Percentiles rank a stretch among this genome's conserved stretches.
Evolutionary conservation across 2,329 filamentous ascomycete species (phyloP).

Genomic region (Pseudogymnoascus destructans): DNA sequence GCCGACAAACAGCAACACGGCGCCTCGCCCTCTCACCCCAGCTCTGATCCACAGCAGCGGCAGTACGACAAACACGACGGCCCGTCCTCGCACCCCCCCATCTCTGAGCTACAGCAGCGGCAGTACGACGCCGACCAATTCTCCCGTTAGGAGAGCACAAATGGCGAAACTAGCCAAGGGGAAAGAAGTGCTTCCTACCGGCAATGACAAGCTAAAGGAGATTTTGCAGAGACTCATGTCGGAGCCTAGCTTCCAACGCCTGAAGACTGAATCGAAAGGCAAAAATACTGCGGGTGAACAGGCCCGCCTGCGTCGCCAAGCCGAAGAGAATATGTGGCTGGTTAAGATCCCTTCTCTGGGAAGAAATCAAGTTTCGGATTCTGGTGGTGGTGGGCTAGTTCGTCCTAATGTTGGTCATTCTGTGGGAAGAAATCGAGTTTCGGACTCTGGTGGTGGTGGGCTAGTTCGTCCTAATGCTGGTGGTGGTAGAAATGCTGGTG

Average conservation of each 20-base stretch:
- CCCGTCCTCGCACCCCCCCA: neutral
- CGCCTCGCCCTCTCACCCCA: neutral
- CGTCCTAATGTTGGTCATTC: too few species aligned
- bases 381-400: too few species aligned
- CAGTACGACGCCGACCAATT: neutral
- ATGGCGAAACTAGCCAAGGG: neutral
- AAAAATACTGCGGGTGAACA: too few species aligned
- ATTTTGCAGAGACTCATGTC: neutral
- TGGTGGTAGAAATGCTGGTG: neutral
- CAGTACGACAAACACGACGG: neutral
- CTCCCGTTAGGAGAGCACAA: neutral
- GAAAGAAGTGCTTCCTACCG: neutral
- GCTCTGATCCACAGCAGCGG: neutral
- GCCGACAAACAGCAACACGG: too few species aligned
- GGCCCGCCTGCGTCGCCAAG: too few species aligned
- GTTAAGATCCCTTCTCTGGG: too few species aligned
- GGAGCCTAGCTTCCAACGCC: too few species aligned
- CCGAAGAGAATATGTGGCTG: too few species aligned
- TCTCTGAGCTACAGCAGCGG: neutral
- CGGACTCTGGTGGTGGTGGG: neutral
- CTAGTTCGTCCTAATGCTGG: neutral
- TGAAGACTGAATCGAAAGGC: too few species aligned
- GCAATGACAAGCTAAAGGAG: neutral
- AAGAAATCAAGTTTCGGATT: too few species aligned
- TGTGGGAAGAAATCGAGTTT: neutral